A percentile compares a stretch with the other conserved stretches of the same genome.
Conservation (phyloP, 441 rosid genomes). For the Mallotus japonicus region DNA sequence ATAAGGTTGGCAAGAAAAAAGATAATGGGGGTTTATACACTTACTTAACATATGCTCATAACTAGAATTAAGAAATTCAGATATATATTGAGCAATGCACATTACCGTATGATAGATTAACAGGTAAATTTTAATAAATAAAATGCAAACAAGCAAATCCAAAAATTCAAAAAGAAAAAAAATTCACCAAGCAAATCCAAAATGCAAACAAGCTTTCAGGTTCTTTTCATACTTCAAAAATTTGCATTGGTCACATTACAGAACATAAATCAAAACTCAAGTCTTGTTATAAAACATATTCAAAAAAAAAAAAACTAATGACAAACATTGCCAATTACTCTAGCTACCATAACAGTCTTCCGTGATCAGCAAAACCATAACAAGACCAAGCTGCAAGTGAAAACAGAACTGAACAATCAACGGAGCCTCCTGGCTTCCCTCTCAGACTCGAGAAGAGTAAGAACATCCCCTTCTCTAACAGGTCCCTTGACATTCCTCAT, state of each 20-base stretch:
- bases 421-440: conserved; percentile 93
- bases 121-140: conserved; percentile 13
- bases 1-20: conserved; percentile 4
- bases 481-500: conserved; percentile 95
- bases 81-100: conserved; percentile 20
- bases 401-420: conserved; percentile 28
- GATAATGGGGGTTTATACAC: background rate
- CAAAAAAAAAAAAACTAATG: background rate
- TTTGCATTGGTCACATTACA: background rate
- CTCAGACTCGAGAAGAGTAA: conserved; percentile 82
- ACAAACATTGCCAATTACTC: background rate
- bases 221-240: background rate
- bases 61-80: conserved; percentile 15
- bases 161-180: too few relatives aligned
- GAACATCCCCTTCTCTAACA: conserved; percentile 81
- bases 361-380: too few relatives aligned
- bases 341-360: background rate
- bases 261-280: conserved; percentile 6
- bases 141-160: too few relatives aligned
- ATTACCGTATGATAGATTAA: conserved; percentile 23
- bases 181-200: too few relatives aligned
- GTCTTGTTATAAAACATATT: background rate
- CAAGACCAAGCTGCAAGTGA: too few relatives aligned
- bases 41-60: background rate
- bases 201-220: background rate